Evolutionary conservation across 371 early-diverging fungal species (phyloP), one percentile per base, ranked within the genome.

Genomic region (Entomophthora muscae): DNA sequence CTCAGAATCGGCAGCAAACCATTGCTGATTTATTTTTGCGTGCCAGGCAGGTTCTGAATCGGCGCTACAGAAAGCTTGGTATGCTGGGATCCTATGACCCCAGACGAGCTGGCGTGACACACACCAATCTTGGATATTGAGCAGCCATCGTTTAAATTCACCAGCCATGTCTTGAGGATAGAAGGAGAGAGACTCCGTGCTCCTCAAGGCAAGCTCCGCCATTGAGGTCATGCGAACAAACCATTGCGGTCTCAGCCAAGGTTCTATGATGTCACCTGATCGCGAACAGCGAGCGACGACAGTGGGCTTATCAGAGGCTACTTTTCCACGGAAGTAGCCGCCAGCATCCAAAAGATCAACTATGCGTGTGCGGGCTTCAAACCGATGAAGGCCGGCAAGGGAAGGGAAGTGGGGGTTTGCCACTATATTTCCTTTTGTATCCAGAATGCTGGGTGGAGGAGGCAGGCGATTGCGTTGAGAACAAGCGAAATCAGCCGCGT

Each of bases 41-140:
- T 61, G 3, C 23, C 23, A 61, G 42, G 42, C 17, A 17, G 42
- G 17, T 29, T 31, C 63, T 32, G 21, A 13, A 23, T 56, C 31
- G 13, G 55, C 32, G 1, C 32, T 69, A 54, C 94, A 73, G 10
- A 5, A 17, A 17, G 42, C 42, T 30, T 78, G 80, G 75, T 96
- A 99, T 1, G 98, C 96, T n/a, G 99, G 99, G 64, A 99, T 88
- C 57, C 90, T 83, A 70, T 99, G 99, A 21, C 99, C 99, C 98
- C 99, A 99, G 98, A 99, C 98, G 56, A 99, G 73, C 73, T 99
- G 99, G 55, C 99, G 81, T 10, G 96, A 96, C 32, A 96, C 85
- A 66, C 97, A 99, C 99, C 99, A 99, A 73, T 98, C 98, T 69
- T 93, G 88, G 56, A 89, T 89, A 66, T 90, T 91, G 62, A 87